Evolutionary conservation across 768 basidiomycete genomes (phyloP), one percentile per base, ranked within the genome.

Genomic region (Pleurotus tuber-regium): DNA sequence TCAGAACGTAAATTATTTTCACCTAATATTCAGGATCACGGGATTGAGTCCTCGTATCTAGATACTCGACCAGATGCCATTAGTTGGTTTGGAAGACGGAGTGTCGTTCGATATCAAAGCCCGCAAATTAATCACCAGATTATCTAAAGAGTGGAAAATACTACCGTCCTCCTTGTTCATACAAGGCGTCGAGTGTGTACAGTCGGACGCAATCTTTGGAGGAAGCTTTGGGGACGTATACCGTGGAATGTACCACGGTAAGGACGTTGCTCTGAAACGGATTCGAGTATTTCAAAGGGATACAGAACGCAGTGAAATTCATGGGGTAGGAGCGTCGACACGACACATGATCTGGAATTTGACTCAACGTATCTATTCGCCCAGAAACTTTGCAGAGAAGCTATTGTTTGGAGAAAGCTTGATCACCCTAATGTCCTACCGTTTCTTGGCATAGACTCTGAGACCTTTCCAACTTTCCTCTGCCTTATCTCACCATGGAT

Each of bases 401-500:
- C 64, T 9, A 51, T 64, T 5, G 38, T 63, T 10, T 68, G 65
- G 66, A 55, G 54, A 41, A 57, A 59, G 16, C 33, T 66, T 3
- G 54, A 56, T 12, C 63, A 68, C 49, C 59, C 63, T 2, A 53
- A 59, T 50, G 60, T 68, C 24, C 52, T 68, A 11, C 63, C 61
- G 4, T 63, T 65, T 35, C 11, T 66, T 9, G 65, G 66, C 1
- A 58, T 66, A 5, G 63, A 65, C 31, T 31, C 40, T 0, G 54
- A 57, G 9, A 55, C 57, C 4, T 67, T 67, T 42, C 53, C 58
- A 3, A 41, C 50, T 4, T 53, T 54, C 18, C 50, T 61, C 21
- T 67, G 64, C 40, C 54, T 67, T 55, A 63, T 64, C 26, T 64
- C 66, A 1, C 66, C 64, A 2, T 65, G 64, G 64, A 65, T 67